A percentile compares a stretch with the other conserved stretches of the same genome.
These are phyloP conservation scores for Suillus subaureus DNA, from an alignment of 768 basidiomycete species.

Conservation along the genomic window DNA sequence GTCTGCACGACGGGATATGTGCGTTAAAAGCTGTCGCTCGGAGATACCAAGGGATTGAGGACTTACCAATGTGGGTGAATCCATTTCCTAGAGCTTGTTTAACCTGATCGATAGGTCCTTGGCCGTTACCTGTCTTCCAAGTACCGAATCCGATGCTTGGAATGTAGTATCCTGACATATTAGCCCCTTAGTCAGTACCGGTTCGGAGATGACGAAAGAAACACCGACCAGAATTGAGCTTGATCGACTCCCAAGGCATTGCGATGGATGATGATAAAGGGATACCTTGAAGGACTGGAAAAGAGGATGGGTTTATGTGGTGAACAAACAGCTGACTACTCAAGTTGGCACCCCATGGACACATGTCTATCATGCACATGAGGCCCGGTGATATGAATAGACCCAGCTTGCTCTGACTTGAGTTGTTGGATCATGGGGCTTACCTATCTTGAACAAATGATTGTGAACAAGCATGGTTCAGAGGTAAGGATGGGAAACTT, in stretches of 20 bases:
- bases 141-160: conserved; percentile 2
- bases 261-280: not conserved
- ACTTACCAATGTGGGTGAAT: conserved; percentile 62
- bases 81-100: conserved; percentile 64
- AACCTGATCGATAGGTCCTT: conserved; percentile 51
- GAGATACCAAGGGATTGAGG: not conserved
- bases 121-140: conserved; percentile 40
- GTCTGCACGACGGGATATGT: conserved; percentile 36
- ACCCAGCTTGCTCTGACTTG: not conserved
- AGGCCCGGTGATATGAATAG: not conserved
- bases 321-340: not conserved
- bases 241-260: conserved; percentile 1
- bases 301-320: not conserved
- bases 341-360: too few relatives aligned
- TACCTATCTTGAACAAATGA: not conserved
- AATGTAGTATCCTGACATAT: not conserved
- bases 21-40: not conserved
- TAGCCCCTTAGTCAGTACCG: not conserved
- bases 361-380: not conserved
- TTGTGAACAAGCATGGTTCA: not conserved
- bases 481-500: not conserved
- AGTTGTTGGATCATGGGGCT: not conserved
- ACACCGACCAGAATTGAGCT: not conserved
- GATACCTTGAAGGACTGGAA: not conserved
- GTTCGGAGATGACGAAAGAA: not conserved